phyloP scores from a whole-genome alignment of 306 rosid species.

The Lathyrus aphaca region DNA sequence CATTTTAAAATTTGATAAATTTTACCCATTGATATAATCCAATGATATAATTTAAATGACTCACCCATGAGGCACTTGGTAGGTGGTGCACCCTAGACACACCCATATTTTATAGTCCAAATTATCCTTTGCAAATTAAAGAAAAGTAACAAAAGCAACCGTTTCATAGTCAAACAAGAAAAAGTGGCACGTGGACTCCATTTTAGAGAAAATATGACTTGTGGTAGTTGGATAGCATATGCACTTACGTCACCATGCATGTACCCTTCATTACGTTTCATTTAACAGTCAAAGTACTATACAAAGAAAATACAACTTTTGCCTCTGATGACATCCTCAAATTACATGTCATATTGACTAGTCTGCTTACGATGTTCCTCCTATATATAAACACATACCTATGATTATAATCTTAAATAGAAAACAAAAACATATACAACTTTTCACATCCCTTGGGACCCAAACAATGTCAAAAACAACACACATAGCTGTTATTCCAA shows the following conservation, averaged over 20 bases:
- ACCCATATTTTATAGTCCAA: no score
- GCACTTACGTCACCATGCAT: slow-evolving; percentile 1
- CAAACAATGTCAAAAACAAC: slow-evolving; percentile 36
- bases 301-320: neutral
- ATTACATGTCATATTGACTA: neutral
- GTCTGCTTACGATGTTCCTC: neutral
- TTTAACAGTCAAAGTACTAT: neutral
- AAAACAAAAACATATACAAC: neutral
- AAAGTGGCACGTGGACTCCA: no score
- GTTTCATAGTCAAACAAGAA: neutral
- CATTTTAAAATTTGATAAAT: no score
- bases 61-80: no score
- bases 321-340: neutral
- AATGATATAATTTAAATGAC: no score
- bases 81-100: no score
- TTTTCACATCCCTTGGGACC: neutral
- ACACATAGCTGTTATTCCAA: slow-evolving; percentile 41
- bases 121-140: no score
- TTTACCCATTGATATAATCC: no score
- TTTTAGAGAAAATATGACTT: no score
- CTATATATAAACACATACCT: neutral
- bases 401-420: neutral
- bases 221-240: neutral
- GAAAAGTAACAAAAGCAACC: neutral
- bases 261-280: neutral